Base-by-base conservation (phyloP, 2,329 filamentous ascomycete species). In the Paraconiothyrium sp. region DNA sequence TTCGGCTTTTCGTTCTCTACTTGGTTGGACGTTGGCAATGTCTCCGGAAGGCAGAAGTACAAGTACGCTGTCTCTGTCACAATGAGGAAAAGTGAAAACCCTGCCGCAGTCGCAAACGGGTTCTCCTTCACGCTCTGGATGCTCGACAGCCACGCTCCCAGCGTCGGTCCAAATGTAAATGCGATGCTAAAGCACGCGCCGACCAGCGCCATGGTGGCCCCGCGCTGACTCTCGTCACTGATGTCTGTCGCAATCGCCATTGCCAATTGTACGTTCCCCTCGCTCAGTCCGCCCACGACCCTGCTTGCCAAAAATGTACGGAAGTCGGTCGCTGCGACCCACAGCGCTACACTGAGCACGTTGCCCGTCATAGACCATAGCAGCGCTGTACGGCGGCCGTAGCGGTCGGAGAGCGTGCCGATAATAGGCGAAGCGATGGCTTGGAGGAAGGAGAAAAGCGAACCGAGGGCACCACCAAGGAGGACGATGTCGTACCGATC, bases 211-310 rank as follows among this genome's bases (percentile, higher is more conserved):
- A 99, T 97, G 46, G 95, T 97, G 22, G 92, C 89, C 24, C 94
- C 93, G 32, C 95, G 88, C 72, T 90, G 91, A 60, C 87, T 86
- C 69, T 94, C 91, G 72, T 96, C 93, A 47, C 92, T 97, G 67
- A 99, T 94, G 77, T 99, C 95, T 43, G 94, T 95, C 20, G 95
- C 95, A 77, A 99, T 98, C 46, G 95, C 94, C 65, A 94, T 95
- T 4, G 95, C 94, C 14, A 99, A 85, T 82, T 99, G 95, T 2
- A 99, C 92, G 71, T 99, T 99, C 65, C 95, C 95, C 82, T 99
- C 95, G 59, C 94, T 97, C 67, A 99, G 80, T 0, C 95, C 95
- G 27, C 95, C 95, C 0, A 99, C 92, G 2, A 99, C 82, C 54
- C 95, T 89, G 70, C 93, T 97, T n/a, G 93, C 92, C 34, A 99